These are phyloP conservation scores for Lyophyllum decastes DNA, from an alignment of 768 basidiomycete species.

Conservation along the genomic window DNA sequence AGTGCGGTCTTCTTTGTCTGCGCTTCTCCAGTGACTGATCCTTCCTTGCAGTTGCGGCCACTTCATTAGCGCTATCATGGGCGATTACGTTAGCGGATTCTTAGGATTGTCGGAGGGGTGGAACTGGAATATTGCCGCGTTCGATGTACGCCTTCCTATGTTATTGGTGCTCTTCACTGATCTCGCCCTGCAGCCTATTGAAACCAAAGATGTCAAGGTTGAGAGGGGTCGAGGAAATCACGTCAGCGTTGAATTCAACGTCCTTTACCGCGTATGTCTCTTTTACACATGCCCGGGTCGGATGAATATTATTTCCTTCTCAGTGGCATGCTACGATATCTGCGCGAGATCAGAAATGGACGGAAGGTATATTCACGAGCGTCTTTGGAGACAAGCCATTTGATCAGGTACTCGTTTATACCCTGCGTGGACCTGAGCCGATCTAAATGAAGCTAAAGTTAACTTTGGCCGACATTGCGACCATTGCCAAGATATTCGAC, in stretches of 20 bases:
- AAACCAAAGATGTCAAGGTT: conserved; percentile 31
- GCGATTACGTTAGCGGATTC: conserved; percentile 61
- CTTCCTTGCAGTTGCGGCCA: conserved; percentile 42
- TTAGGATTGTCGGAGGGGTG: conserved; percentile 53
- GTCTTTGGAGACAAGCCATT: conserved; percentile 39
- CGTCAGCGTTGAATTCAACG: conserved; percentile 67
- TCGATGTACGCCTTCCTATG: conserved; percentile 29
- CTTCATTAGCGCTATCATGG: conserved; percentile 54
- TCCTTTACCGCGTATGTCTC: conserved; percentile 39
- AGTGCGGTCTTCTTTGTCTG: conserved; percentile 27
- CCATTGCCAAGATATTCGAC: conserved; percentile 17
- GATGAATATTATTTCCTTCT: background rate
- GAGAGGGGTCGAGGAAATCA: conserved; percentile 62
- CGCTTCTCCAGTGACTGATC: background rate
- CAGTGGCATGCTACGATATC: conserved; percentile 61
- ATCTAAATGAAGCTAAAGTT: conserved; percentile 6
- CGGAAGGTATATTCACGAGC: conserved; percentile 43
- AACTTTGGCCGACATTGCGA: conserved; percentile 23
- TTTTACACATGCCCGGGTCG: background rate
- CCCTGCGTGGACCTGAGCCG: background rate
- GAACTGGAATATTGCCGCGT: conserved; percentile 54
- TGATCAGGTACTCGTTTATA: conserved; percentile 25
- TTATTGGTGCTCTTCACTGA: background rate
- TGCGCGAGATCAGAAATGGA: conserved; percentile 52
- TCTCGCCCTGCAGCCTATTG: conserved; percentile 29